Conservation (phyloP, 495 filamentous ascomycete species). For the Podospora fimiseda region DNA sequence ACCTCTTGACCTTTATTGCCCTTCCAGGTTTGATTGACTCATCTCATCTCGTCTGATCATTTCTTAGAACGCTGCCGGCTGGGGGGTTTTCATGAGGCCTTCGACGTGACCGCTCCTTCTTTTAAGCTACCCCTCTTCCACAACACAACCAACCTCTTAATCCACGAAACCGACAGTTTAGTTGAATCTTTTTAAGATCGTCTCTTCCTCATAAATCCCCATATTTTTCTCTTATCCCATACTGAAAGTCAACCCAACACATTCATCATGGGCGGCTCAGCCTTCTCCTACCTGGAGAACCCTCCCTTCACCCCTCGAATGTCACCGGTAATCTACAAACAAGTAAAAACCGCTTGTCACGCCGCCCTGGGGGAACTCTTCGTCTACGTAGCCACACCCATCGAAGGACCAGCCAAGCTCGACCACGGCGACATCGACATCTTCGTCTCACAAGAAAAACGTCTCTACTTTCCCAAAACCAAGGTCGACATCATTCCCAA, state of each 20-base stretch:
- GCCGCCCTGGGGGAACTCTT: conserved; percentile 41
- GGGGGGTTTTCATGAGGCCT: too few relatives aligned
- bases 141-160: too few relatives aligned
- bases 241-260: neutral
- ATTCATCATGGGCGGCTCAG: conserved; percentile 50
- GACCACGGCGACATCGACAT: conserved; percentile 58
- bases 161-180: too few relatives aligned
- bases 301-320: conserved; percentile 54
- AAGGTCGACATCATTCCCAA: neutral
- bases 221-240: neutral
- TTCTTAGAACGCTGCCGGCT: too few relatives aligned
- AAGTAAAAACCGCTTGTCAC: conserved; percentile 34
- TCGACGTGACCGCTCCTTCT: too few relatives aligned
- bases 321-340: conserved; percentile 41
- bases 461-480: conserved; percentile 15
- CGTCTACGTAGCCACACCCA: conserved; percentile 39
- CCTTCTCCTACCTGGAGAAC: conserved; percentile 40
- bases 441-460: conserved; percentile 39
- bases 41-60: too few relatives aligned
- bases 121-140: too few relatives aligned
- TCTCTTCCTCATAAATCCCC: neutral
- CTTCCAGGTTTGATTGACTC: too few relatives aligned
- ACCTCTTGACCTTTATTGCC: too few relatives aligned
- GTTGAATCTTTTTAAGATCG: too few relatives aligned
- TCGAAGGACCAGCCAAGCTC: conserved; percentile 50